Base-by-base conservation (phyloP, 345 rosid genomes). In the Turritis glabra region DNA sequence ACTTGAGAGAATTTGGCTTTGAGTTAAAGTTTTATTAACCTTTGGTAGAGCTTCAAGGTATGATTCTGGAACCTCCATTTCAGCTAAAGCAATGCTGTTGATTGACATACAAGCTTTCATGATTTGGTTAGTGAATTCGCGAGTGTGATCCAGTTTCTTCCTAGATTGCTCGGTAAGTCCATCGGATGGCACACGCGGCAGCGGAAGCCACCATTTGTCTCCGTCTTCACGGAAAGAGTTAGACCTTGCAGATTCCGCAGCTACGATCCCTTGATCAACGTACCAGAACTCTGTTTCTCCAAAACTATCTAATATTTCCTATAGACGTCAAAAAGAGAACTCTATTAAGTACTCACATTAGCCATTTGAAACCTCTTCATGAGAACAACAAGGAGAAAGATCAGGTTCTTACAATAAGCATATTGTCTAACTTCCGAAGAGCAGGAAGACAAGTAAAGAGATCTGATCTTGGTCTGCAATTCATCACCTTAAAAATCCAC, bases 181-280 rank as follows among this genome's bases (percentile, higher is more conserved):
- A 21, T 85, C 85, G 0, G 91, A 47, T 60, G 97, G 95, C 8
- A 96, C 91, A n/a, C 95, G 97, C 4, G 99, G 99, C 21, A 92
- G 84, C 0, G 99, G 99, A 11, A 96, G 86, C 99, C 99, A 96
- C 99, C 99, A 96, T 81, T 96, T 96, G 21, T 90, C 94, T 68
- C 94, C 99, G 57, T 90, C 97, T 68, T 81, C 85, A 15, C 90
- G 87, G 74, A 90, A 90, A 66, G 98, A 90, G 78, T 91, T 78
- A 2, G 97, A 90, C 1, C 91, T 92, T 69, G 84, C 93, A 7
- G 86, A 81, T 35, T 89, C 97, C 1, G 91, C 77, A 35, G 89
- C 84, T 64, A 89, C 72, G 22, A 90, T 81, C 50, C 97, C 98
- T 85, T 96, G 94, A 82, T 96, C 99, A 23, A 90, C 92, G 10